Conservation (phyloP, 2,329 filamentous ascomycete genomes). For the Amauroascus verrucosus region DNA sequence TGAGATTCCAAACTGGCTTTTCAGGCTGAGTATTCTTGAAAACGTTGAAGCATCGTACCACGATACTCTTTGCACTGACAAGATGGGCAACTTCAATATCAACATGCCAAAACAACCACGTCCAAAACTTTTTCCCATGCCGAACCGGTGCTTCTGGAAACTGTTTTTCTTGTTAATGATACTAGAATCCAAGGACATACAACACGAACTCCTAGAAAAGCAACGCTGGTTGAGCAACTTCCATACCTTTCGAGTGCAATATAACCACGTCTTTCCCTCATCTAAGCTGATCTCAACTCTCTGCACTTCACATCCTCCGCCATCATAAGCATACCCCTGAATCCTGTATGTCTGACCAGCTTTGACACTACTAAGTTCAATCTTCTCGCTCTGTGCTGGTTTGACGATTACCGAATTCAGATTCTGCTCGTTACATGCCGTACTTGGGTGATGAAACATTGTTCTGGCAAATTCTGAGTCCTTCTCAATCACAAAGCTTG, state of each 20-base stretch:
- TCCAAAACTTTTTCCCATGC: slow-evolving; percentile 46
- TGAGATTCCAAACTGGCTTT: slow-evolving; percentile 40
- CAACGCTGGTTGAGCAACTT: neutral
- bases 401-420: slow-evolving; percentile 41
- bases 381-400: slow-evolving; percentile 39
- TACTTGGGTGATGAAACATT: slow-evolving; percentile 42
- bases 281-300: slow-evolving; percentile 43
- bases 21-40: slow-evolving; percentile 44
- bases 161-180: slow-evolving; percentile 19
- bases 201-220: neutral
- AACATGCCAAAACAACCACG: slow-evolving; percentile 45
- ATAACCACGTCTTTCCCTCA: slow-evolving; percentile 40
- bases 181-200: neutral
- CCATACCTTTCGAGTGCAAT: slow-evolving; percentile 36
- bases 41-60: slow-evolving; percentile 41
- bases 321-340: slow-evolving; percentile 42
- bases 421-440: slow-evolving; percentile 41
- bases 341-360: slow-evolving; percentile 36
- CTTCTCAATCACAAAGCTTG: slow-evolving; percentile 40
- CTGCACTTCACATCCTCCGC: slow-evolving; percentile 42
- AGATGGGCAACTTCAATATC: slow-evolving; percentile 40
- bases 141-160: slow-evolving; percentile 42
- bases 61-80: slow-evolving; percentile 35
- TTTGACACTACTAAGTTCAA: slow-evolving; percentile 31
- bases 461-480: slow-evolving; percentile 40